A percentile compares a stretch with the other conserved stretches of the same genome.
Conservation (phyloP, 2,329 filamentous ascomycete species). For the Colletotrichum trifolii region DNA sequence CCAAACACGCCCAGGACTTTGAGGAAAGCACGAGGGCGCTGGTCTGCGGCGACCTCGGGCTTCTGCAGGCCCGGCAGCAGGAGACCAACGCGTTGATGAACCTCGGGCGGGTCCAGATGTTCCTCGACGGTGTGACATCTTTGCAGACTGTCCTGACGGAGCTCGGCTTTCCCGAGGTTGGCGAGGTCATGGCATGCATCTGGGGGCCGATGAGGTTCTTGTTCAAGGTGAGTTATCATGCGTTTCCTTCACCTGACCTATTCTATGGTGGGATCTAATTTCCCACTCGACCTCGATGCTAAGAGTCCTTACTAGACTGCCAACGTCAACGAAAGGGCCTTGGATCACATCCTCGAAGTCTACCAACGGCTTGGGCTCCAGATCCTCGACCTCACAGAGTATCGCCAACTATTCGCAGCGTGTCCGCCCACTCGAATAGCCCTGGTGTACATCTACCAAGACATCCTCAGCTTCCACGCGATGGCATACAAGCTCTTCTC, state of each 20-base stretch:
- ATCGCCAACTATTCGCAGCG: slow-evolving; percentile 1
- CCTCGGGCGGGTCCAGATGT: slow-evolving; percentile 41
- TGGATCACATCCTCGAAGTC: slow-evolving; percentile 35
- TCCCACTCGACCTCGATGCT: no score
- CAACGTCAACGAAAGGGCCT: slow-evolving; percentile 24
- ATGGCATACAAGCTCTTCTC: slow-evolving; percentile 26
- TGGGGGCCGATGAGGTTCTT: slow-evolving; percentile 45
- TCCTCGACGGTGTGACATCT: slow-evolving; percentile 39
- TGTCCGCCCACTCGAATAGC: slow-evolving; percentile 3
- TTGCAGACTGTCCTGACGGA: slow-evolving; percentile 31
- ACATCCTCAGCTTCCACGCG: slow-evolving; percentile 23
- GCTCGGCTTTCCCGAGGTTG: slow-evolving; percentile 1
- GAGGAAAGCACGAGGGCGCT: slow-evolving; percentile 32
- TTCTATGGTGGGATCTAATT: not conserved
- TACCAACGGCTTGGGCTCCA: slow-evolving; percentile 25
- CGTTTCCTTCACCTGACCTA: not conserved
- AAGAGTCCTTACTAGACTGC: slow-evolving; percentile 10
- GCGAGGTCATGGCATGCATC: slow-evolving; percentile 40
- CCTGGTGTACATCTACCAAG: slow-evolving; percentile 27
- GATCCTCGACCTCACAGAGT: slow-evolving; percentile 7
- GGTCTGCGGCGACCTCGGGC: slow-evolving; percentile 39
- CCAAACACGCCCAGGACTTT: slow-evolving; percentile 37
- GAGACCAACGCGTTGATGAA: slow-evolving; percentile 42
- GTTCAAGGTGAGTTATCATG: slow-evolving; percentile 32
- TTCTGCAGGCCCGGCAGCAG: slow-evolving; percentile 43